Conservation (phyloP, 805 yeast species). For the Candida tallmaniae region DNA sequence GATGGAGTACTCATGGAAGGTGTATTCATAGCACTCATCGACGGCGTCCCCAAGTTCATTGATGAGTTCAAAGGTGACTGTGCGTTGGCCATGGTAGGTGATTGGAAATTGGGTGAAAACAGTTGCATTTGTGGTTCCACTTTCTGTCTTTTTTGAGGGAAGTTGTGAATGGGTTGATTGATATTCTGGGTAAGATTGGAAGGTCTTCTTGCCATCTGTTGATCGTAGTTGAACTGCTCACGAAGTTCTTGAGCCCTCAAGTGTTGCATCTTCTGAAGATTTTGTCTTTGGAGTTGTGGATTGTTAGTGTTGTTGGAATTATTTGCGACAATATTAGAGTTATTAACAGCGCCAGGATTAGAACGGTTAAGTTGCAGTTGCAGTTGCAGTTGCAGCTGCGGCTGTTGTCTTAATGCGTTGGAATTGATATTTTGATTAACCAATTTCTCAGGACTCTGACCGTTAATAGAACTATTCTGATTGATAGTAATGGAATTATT, state of each 20-base stretch:
- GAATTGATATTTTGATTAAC: conserved; percentile 7
- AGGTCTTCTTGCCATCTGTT: conserved; percentile 6
- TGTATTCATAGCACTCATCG: conserved; percentile 13
- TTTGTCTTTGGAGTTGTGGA: not conserved
- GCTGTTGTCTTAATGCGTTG: too few relatives aligned
- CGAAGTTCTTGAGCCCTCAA: conserved; percentile 14
- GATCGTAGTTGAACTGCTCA: conserved; percentile 11
- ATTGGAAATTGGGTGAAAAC: conserved; percentile 6
- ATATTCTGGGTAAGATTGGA: conserved; percentile 10
- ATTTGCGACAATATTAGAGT: not conserved
- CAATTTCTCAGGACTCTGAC: conserved; percentile 13
- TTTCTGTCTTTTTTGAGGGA: conserved; percentile 12
- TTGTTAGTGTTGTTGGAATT: conserved; percentile 15
- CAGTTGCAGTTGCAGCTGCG: too few relatives aligned
- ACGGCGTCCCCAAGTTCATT: too few relatives aligned
- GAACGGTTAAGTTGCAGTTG: too few relatives aligned
- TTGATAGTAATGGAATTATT: conserved; percentile 12
- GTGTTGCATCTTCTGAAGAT: conserved; percentile 11
- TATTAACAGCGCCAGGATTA: too few relatives aligned
- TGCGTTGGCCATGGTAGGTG: conserved; percentile 13
- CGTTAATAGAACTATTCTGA: conserved; percentile 13
- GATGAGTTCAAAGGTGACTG: conserved; percentile 11
- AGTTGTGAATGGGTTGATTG: conserved; percentile 6
- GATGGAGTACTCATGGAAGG: conserved; percentile 15
- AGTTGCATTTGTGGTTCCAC: conserved; percentile 13